A percentile compares a stretch with the other conserved stretches of the same genome.
Evolutionary conservation across 2,329 filamentous ascomycete genomes (phyloP).

Genomic region (Kalmusia sp.): DNA sequence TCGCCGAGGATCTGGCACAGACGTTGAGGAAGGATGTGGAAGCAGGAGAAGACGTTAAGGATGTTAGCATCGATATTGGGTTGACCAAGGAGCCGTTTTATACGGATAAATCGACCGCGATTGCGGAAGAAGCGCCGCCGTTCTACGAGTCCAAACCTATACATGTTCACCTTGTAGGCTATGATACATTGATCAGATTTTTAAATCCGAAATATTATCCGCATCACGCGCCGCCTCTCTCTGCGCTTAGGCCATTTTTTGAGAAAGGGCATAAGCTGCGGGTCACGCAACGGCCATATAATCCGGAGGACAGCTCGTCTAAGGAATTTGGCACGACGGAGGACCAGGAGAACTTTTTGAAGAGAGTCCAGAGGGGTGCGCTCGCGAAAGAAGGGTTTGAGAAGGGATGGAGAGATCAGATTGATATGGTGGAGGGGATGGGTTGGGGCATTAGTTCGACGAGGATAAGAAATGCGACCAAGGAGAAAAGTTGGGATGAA

Average conservation of each 20-base stretch:
- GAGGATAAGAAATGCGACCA: slow-evolving; percentile 65
- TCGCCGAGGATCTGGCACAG: slow-evolving; percentile 64
- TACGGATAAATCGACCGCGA: slow-evolving; percentile 70
- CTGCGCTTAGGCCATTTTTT: slow-evolving; percentile 69
- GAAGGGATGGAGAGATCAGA: slow-evolving; percentile 64
- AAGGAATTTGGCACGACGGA: slow-evolving; percentile 65
- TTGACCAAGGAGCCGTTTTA: slow-evolving; percentile 78
- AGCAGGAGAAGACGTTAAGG: neutral
- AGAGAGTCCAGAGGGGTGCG: slow-evolving; percentile 54
- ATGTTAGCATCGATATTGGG: slow-evolving; percentile 65
- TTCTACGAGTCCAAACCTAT: slow-evolving; percentile 45
- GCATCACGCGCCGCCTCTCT: slow-evolving; percentile 54
- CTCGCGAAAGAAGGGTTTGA: slow-evolving; percentile 63
- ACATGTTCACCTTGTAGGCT: slow-evolving; percentile 76
- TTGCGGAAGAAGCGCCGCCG: slow-evolving; percentile 52
- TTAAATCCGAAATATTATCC: slow-evolving; percentile 76
- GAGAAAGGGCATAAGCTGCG: slow-evolving; percentile 63
- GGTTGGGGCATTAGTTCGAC: slow-evolving; percentile 64
- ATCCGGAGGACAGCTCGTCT: slow-evolving; percentile 47
- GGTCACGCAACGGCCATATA: slow-evolving; percentile 66
- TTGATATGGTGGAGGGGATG: slow-evolving; percentile 66
- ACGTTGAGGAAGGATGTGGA: neutral
- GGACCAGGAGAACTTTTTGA: slow-evolving; percentile 64
- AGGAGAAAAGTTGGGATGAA: slow-evolving; percentile 53
- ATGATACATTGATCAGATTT: slow-evolving; percentile 77